These are phyloP conservation scores for Amyloporia xantha DNA, from an alignment of 768 basidiomycete species.

Conservation along the genomic window DNA sequence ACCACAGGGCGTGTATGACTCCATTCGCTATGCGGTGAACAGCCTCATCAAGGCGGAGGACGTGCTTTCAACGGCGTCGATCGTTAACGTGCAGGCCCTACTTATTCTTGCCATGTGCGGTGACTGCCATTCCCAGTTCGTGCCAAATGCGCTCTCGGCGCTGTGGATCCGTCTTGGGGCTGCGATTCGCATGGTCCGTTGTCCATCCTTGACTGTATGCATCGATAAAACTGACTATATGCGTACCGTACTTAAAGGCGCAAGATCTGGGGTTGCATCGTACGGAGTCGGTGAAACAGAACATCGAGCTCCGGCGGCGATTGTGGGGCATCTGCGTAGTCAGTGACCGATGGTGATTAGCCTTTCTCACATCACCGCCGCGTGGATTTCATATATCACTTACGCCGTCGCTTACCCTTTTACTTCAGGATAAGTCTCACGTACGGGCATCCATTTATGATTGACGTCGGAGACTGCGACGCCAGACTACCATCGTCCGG, in stretches of 20 bases:
- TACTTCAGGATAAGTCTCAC: conserved; percentile 69
- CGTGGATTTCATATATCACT: too few relatives aligned
- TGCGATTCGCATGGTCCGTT: conserved; percentile 86
- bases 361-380: too few relatives aligned
- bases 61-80: conserved; percentile 79
- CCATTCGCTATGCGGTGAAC: conserved; percentile 83
- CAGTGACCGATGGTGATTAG: conserved; percentile 88
- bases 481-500: conserved; percentile 88
- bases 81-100: conserved; percentile 83
- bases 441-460: conserved; percentile 93
- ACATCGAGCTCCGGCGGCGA: conserved; percentile 80
- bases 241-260: conserved; percentile 44
- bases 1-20: conserved; percentile 82
- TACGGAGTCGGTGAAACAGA: conserved; percentile 78
- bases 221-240: conserved; percentile 3
- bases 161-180: conserved; percentile 82
- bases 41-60: conserved; percentile 84
- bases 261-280: conserved; percentile 96
- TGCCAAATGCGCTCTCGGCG: conserved; percentile 79
- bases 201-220: conserved; percentile 3
- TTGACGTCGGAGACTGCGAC: conserved; percentile 95
- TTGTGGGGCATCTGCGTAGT: conserved; percentile 95
- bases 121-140: conserved; percentile 87
- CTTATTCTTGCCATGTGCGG: conserved; percentile 83
- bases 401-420: too few relatives aligned